Conservation (phyloP, 1,284 basidiomycete genomes). For the Rhodofomes roseus region DNA sequence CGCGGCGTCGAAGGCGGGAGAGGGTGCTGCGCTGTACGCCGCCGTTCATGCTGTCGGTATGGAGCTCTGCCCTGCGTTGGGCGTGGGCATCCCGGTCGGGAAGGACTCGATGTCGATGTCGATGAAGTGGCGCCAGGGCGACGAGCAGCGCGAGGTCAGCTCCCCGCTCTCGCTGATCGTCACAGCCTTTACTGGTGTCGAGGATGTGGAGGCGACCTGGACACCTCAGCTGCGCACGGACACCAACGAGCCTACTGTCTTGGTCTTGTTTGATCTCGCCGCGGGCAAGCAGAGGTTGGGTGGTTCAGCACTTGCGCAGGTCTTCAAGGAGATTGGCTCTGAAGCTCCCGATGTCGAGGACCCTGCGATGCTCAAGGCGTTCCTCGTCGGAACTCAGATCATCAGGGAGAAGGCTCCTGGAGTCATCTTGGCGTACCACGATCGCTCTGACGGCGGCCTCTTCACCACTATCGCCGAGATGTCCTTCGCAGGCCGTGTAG, state of each 20-base stretch:
- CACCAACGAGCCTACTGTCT: conserved; percentile 58
- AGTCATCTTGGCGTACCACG: conserved; percentile 92
- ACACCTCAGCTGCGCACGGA: conserved; percentile 84
- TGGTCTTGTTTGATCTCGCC: conserved; percentile 92
- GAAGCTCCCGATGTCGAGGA: conserved; percentile 89
- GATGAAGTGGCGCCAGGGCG: conserved; percentile 84
- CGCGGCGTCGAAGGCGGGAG: conserved; percentile 86
- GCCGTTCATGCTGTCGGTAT: conserved; percentile 92
- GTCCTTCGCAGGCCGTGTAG: conserved; percentile 89
- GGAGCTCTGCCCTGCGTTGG: conserved; percentile 93
- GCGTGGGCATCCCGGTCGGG: conserved; percentile 94
- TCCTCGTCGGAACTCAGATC: conserved; percentile 74
- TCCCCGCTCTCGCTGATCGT: conserved; percentile 91
- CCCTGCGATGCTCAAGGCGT: conserved; percentile 70
- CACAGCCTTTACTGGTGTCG: conserved; percentile 91
- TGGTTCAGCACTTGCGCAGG: conserved; percentile 94
- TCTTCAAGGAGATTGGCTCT: conserved; percentile 90
- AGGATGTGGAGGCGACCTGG: conserved; percentile 83
- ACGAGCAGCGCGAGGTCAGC: conserved; percentile 77
- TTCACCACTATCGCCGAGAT: conserved; percentile 94
- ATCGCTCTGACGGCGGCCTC: conserved; percentile 95
- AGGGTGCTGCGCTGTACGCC: conserved; percentile 89
- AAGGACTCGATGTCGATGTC: conserved; percentile 99
- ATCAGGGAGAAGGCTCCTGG: conserved; percentile 61
- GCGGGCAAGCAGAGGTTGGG: conserved; percentile 83